Evolutionary conservation across 2,329 filamentous ascomycete species (phyloP).

Genomic region (Venturia carpophila): DNA sequence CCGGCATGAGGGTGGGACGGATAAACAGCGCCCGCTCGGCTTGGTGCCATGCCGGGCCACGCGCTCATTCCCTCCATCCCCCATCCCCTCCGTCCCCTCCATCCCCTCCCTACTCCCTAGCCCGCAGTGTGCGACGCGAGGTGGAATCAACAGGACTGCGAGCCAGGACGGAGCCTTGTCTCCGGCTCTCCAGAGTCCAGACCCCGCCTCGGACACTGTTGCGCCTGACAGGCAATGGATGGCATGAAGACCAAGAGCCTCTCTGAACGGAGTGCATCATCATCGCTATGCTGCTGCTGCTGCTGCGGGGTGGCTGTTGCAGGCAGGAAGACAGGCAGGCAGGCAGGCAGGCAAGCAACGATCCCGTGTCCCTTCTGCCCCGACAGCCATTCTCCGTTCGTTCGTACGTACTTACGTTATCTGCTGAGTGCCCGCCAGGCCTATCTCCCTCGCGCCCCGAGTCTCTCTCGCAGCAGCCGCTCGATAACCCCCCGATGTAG

Average conservation of each 20-base stretch:
- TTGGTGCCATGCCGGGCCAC: not conserved
- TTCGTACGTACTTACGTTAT: not conserved
- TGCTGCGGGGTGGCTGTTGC: not conserved
- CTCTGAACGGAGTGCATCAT: not conserved
- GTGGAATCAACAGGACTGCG: conserved; percentile 3
- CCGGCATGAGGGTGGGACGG: not conserved
- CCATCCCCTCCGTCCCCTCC: no score
- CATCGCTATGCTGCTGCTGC: not conserved
- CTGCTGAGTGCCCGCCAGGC: not conserved
- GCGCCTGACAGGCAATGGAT: no score
- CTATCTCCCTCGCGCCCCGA: conserved; percentile 4
- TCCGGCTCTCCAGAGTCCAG: not conserved
- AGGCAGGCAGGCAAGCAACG: not conserved
- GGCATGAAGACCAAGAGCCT: not conserved
- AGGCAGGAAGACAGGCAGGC: not conserved
- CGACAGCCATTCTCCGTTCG: not conserved
- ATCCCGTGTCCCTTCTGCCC: not conserved
- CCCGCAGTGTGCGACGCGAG: conserved; percentile 8
- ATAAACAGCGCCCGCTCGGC: not conserved
- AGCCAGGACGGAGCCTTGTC: not conserved
- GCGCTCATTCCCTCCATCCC: no score
- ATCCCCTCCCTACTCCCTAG: not conserved
- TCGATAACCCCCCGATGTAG: not conserved
- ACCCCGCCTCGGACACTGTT: not conserved
- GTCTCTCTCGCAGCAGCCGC: not conserved